Base-by-base conservation (phyloP, 1,139 yeast genomes). In the Hansenula sp. region DNA sequence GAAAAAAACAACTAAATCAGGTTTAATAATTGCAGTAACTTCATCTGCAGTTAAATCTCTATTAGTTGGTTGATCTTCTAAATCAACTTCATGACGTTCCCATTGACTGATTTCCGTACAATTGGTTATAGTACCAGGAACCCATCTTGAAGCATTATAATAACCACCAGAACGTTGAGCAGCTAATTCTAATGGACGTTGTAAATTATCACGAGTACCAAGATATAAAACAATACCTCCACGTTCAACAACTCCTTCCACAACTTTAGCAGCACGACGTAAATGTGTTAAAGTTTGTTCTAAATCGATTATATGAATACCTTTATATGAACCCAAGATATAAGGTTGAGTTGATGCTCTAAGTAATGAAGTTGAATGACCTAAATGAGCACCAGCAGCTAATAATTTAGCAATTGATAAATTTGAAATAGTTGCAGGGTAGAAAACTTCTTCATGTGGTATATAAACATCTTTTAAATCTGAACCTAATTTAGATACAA, bases 361-460 rank as follows among this genome's bases (percentile, higher is more conserved):
- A 77, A 86, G 84, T 51, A 82, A 68, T 6, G 86, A 70, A 29
- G 81, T 83, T 6, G 96, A 76, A 56, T 92, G 97, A 24, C 98
- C 98, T 52, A 92, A 69, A 62, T 92, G 98, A 39, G 92, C 92
- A 34, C 97, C 97, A 0, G 97, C 88, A 6, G 97, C 95, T 63
- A 90, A 61, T 40, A 90, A 71, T 43, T 80, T 79, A 22, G 86
- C 68, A 27, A 88, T 67, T 2, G 92, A 72, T 12, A 85, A 60
- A 44, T 83, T 77, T 26, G 73, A 65, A 20, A 78, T 68, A 26
- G 71, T 57, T 27, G 72, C 68, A 13, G 96, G 96, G 20, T 67
- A 61, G 40, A 70, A 69, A 24, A 82, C 70, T 47, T 85, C 86
- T 48, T 73, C 69, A 56, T 82, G 80, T 19, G 96, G 95, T 40